Conservation (phyloP, 2,329 filamentous ascomycete species). For the Alternaria viburni region DNA sequence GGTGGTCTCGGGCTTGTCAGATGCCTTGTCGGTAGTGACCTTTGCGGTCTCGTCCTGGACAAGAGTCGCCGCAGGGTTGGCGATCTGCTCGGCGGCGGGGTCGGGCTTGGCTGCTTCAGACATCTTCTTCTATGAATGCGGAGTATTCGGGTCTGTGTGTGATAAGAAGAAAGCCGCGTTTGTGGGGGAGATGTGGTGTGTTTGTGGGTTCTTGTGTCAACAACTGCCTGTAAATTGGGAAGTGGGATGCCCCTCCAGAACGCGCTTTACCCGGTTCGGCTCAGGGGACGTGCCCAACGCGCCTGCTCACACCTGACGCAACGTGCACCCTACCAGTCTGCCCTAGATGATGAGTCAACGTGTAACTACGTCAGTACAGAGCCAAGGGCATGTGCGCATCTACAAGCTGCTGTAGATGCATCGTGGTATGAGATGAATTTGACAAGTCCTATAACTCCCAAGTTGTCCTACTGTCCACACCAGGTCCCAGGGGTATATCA, state of each 20-base stretch:
- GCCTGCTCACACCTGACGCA: not conserved
- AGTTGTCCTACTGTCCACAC: conserved; percentile 10
- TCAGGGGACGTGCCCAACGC: conserved; percentile 20
- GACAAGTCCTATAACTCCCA: conserved; percentile 6
- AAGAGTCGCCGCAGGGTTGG: conserved; percentile 49
- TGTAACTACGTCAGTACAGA: not conserved
- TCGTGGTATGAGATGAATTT: not conserved
- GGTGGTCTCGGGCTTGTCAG: conserved; percentile 29
- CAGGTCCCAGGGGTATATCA: conserved; percentile 18
- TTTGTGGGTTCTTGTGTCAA: conserved; percentile 8
- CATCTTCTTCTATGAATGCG: conserved; percentile 30
- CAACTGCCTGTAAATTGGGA: conserved; percentile 14
- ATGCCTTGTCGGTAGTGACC: conserved; percentile 49
- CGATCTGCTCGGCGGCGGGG: conserved; percentile 48
- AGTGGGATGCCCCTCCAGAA: conserved; percentile 16
- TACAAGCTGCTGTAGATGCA: not conserved
- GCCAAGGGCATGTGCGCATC: not conserved
- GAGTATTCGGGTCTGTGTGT: conserved; percentile 1
- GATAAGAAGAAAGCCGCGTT: conserved; percentile 17
- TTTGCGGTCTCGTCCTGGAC: conserved; percentile 53
- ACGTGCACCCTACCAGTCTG: not conserved
- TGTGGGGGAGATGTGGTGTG: conserved; percentile 6
- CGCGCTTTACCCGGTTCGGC: conserved; percentile 8
- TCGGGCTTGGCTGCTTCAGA: conserved; percentile 51
- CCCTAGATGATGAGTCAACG: not conserved